Conservation (phyloP, 1,284 basidiomycete genomes). For the Marasmius sp. region DNA sequence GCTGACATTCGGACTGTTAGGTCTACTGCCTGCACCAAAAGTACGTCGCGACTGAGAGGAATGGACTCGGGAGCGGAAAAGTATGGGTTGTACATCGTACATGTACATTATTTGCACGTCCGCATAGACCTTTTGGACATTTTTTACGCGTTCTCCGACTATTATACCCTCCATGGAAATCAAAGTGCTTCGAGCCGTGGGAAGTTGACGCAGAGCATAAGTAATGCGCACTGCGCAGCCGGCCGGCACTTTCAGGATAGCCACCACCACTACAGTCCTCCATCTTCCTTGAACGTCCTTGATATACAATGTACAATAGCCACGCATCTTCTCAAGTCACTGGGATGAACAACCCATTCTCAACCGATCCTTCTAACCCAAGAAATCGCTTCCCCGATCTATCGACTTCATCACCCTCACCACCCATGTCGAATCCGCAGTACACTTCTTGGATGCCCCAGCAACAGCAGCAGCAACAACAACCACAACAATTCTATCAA, state of each 20-base stretch:
- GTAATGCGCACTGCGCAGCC: not conserved
- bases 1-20: slow-evolving; percentile 66
- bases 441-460: slow-evolving; percentile 34
- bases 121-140: not conserved
- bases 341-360: slow-evolving; percentile 57
- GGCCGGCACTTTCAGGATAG: not conserved
- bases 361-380: slow-evolving; percentile 41
- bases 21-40: slow-evolving; percentile 64
- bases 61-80: not conserved
- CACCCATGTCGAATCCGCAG: slow-evolving; percentile 23
- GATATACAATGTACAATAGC: slow-evolving; percentile 35
- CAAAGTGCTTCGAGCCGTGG: not conserved
- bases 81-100: not conserved
- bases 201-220: not conserved
- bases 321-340: slow-evolving; percentile 34
- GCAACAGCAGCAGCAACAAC: slow-evolving; percentile 21
- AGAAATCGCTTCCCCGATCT: slow-evolving; percentile 56
- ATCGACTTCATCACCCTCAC: slow-evolving; percentile 25
- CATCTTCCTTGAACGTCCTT: not conserved
- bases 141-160: not conserved
- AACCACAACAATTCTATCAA: slow-evolving; percentile 2
- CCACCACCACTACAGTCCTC: not conserved
- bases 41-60: slow-evolving; percentile 33
- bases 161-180: not conserved
- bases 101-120: not conserved